phyloP scores from a whole-genome alignment of 768 basidiomycete genomes.

The Coprinellus aureogranulatus region DNA sequence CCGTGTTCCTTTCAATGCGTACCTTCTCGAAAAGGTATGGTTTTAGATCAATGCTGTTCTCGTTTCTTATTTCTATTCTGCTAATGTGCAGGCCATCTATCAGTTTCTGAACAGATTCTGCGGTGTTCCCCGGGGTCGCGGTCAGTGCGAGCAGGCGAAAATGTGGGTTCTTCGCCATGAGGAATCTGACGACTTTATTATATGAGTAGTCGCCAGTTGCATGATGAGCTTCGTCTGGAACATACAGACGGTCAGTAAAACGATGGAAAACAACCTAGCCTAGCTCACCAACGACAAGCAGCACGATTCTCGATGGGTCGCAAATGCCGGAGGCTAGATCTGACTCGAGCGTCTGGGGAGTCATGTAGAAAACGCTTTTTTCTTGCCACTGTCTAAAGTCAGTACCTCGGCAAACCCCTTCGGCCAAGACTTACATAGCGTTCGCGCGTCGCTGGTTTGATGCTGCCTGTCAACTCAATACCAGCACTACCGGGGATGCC shows the following conservation, averaged over 20 bases:
- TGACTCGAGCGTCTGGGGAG: constrained; percentile 90
- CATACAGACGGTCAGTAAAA: not conserved
- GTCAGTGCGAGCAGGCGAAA: constrained; percentile 92
- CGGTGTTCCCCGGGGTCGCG: constrained; percentile 87
- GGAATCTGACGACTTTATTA: constrained; percentile 78
- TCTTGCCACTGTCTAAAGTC: constrained; percentile 61
- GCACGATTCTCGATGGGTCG: constrained; percentile 76
- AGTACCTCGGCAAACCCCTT: not conserved
- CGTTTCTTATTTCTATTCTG: constrained; percentile 90
- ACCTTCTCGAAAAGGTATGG: constrained; percentile 89
- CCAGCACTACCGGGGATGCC: constrained; percentile 89
- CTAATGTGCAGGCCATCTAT: constrained; percentile 95
- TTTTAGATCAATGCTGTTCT: constrained; percentile 82
- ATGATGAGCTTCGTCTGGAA: constrained; percentile 88
- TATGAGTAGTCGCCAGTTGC: constrained; percentile 94
- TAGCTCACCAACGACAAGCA: constrained; percentile 78
- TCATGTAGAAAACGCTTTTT: constrained; percentile 92
- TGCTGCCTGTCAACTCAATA: constrained; percentile 82
- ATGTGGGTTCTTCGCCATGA: constrained; percentile 93
- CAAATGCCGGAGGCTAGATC: constrained; percentile 74
- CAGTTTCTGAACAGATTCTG: constrained; percentile 84
- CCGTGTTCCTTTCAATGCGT: not conserved
- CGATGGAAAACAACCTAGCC: not conserved
- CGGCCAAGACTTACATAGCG: constrained; percentile 49
- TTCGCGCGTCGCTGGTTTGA: constrained; percentile 49